Evolutionary conservation across 2,329 filamentous ascomycete species (phyloP), one percentile per base, ranked within the genome.

Genomic region (Fusarium humuli): DNA sequence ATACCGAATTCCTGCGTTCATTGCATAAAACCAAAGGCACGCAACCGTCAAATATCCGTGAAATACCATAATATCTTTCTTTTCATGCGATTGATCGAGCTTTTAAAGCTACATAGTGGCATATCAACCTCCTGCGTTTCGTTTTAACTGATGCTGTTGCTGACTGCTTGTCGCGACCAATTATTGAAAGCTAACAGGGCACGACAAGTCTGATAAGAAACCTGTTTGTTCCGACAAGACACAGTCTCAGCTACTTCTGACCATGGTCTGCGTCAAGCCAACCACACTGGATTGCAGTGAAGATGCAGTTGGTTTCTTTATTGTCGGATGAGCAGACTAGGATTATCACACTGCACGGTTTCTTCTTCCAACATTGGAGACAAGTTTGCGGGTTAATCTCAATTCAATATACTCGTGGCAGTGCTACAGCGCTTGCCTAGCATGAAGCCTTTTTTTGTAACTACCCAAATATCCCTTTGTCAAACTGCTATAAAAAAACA

Each of bases 391-490:
- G 11, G 37, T 46, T 55, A 62, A 45, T 67, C 54, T 58, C 55
- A 67, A 67, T 69, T 64, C 54, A 45, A 68, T 73, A 70, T 72
- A 70, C 61, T 68, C 59, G 30, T 73, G 65, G 69, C 71, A 61
- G 63, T 65, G 69, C 72, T 73, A 62, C 46, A 56, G 71, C 72
- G 72, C 67, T 73, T 69, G 69, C 68, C 65, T 65, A 72, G 72
- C 66, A 73, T 63, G 62, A 57, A 62, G 62, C 67, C 47, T 72
- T 74, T 75, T 75, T 74, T 74, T 74, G 63, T 73, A 70, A 75
- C 65, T 75, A 73, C 61, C 60, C 70, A 64, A 61, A 65, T 67
- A 69, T 70, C 65, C 67, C 56, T 48, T 68, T 62, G 42, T 64
- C 67, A 71, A 69, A 71, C 55, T 73, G 61, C 73, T 65, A 65